Evolutionary conservation across 176 grass and related monocot genomes (phyloP).

Genomic region (Zoysia pacifica): DNA sequence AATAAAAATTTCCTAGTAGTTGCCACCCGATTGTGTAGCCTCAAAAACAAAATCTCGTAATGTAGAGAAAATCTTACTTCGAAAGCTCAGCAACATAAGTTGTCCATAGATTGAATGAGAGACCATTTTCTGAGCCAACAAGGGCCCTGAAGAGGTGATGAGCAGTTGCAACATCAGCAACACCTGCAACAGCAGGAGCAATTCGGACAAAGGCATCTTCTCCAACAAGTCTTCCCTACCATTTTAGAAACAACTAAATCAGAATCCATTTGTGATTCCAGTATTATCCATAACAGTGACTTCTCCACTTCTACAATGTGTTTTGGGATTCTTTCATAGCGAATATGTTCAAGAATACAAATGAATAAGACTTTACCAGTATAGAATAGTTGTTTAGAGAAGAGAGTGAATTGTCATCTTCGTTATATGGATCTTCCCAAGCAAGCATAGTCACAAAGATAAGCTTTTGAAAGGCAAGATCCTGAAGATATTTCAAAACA

Average conservation of each 20-base stretch:
- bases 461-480: slow-evolving; percentile 92
- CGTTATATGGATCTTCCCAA: slow-evolving; percentile 75
- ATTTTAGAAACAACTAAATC: slow-evolving; percentile 44
- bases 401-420: slow-evolving; percentile 43
- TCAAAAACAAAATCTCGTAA: background rate
- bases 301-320: background rate
- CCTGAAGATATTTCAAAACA: slow-evolving; percentile 54
- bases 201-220: slow-evolving; percentile 95
- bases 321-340: background rate
- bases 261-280: slow-evolving; percentile 24
- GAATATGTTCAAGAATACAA: slow-evolving; percentile 23
- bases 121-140: slow-evolving; percentile 68
- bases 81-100: slow-evolving; percentile 82
- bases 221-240: slow-evolving; percentile 81
- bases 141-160: slow-evolving; percentile 89
- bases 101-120: slow-evolving; percentile 74
- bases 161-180: slow-evolving; percentile 70
- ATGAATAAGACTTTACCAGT: slow-evolving; percentile 51
- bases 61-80: slow-evolving; percentile 67
- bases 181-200: slow-evolving; percentile 79
- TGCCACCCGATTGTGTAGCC: background rate
- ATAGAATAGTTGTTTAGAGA: slow-evolving; percentile 62
- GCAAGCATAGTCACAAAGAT: slow-evolving; percentile 98
- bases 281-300: background rate
- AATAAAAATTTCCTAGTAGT: background rate